Conservation (phyloP, 371 early-diverging fungal genomes). For the Apophysomyces trapeziformis region DNA sequence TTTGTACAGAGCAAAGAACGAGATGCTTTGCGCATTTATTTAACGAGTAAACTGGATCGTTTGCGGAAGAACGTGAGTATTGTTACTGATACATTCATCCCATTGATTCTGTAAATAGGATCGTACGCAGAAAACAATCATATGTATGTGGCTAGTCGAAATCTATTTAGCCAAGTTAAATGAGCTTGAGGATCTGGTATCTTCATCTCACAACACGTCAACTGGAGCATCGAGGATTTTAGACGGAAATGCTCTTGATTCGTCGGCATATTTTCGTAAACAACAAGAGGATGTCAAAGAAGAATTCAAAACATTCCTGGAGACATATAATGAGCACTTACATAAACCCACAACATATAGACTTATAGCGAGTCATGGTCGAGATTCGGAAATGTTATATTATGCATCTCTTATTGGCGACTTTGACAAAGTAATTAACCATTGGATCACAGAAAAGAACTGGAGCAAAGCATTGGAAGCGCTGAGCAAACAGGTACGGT, state of each 20-base stretch:
- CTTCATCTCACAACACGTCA: constrained; percentile 40
- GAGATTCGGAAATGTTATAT: constrained; percentile 71
- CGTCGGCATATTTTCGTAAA: constrained; percentile 27
- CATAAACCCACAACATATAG: constrained; percentile 73
- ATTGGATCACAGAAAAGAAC: constrained; percentile 75
- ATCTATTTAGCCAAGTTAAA: constrained; percentile 77
- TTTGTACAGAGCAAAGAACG: constrained; percentile 75
- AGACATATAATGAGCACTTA: constrained; percentile 59
- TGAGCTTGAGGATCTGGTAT: constrained; percentile 58
- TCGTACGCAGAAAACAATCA: constrained; percentile 73
- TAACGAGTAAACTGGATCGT: constrained; percentile 66
- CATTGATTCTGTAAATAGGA: constrained; percentile 51
- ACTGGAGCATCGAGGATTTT: background rate
- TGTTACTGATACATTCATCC: background rate
- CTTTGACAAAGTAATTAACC: constrained; percentile 73
- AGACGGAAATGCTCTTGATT: constrained; percentile 11
- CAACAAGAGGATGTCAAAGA: constrained; percentile 56
- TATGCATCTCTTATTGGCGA: constrained; percentile 81
- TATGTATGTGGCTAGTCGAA: constrained; percentile 88
- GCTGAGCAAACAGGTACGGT: constrained; percentile 10
- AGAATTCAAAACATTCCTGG: constrained; percentile 72
- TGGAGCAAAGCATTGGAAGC: constrained; percentile 69
- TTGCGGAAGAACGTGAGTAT: constrained; percentile 55
- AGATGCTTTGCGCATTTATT: constrained; percentile 73
- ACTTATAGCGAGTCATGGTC: constrained; percentile 80